phyloP scores from a whole-genome alignment of 768 basidiomycete species.

The Leccinum variicolor region DNA sequence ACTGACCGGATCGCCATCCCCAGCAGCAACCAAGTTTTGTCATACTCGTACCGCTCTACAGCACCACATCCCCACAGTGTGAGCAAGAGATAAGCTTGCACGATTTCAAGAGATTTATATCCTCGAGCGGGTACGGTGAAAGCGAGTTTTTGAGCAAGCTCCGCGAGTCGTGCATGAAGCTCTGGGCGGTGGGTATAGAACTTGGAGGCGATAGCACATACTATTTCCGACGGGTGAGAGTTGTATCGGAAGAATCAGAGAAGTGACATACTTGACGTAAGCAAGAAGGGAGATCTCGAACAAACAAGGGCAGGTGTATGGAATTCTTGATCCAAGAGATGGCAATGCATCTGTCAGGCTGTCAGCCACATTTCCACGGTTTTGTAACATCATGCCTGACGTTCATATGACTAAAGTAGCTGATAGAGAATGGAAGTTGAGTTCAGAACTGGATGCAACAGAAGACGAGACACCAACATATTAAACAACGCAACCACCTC shows the following conservation, averaged over 20 bases:
- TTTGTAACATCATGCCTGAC: constrained; percentile 38
- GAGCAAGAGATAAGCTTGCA: constrained; percentile 91
- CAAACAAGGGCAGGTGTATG: constrained; percentile 95
- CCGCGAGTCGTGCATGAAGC: constrained; percentile 73
- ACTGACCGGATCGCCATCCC: constrained; percentile 80
- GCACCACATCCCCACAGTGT: constrained; percentile 91
- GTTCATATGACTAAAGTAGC: constrained; percentile 75
- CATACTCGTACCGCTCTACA: constrained; percentile 94
- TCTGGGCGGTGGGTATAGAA: constrained; percentile 84
- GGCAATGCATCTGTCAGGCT: constrained; percentile 62
- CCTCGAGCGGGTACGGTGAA: constrained; percentile 83
- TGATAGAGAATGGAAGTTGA: constrained; percentile 27
- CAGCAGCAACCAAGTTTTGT: constrained; percentile 87
- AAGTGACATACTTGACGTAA: constrained; percentile 76
- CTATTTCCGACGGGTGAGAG: constrained; percentile 38
- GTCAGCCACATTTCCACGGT: constrained; percentile 5
- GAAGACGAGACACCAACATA: constrained; percentile 55
- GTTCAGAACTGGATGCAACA: background rate
- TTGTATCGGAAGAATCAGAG: background rate
- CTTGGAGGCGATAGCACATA: constrained; percentile 92
- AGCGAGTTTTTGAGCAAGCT: constrained; percentile 83
- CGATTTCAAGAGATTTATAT: constrained; percentile 92
- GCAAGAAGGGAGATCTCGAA: constrained; percentile 89
- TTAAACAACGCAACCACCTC: constrained; percentile 91
- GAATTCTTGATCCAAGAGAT: constrained; percentile 80